A percentile compares a stretch with the other conserved stretches of the same genome.
Conservation (phyloP, 495 filamentous ascomycete species). For the Bacidia rubella region DNA sequence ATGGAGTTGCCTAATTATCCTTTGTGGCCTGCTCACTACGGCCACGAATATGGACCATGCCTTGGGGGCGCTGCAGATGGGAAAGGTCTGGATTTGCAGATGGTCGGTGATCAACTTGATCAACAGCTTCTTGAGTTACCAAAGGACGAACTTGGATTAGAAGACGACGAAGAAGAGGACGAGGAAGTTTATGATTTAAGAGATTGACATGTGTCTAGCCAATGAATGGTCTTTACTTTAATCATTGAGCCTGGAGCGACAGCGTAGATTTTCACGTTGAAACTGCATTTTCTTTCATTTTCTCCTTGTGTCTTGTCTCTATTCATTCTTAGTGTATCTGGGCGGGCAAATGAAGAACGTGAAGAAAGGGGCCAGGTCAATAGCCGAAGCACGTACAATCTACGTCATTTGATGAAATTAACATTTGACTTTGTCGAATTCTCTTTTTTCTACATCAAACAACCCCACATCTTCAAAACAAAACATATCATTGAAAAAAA, state of each 20-base stretch:
- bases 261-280: too few species aligned
- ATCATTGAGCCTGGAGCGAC: too few species aligned
- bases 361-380: neutral
- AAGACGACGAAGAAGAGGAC: neutral
- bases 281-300: too few species aligned
- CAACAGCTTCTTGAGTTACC: slow-evolving; percentile 1
- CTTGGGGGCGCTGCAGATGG: neutral
- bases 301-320: too few species aligned
- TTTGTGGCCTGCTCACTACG: neutral
- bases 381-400: neutral
- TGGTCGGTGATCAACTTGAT: neutral
- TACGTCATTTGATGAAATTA: neutral
- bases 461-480: too few species aligned
- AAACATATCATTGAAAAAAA: too few species aligned
- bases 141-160: neutral
- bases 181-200: neutral
- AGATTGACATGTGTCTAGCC: too few species aligned
- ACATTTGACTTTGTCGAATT: too few species aligned
- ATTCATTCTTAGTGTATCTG: too few species aligned
- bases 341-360: too few species aligned
- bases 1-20: slow-evolving; percentile 4
- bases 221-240: too few species aligned
- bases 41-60: slow-evolving; percentile 4
- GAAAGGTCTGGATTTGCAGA: slow-evolving; percentile 1
- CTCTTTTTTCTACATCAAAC: too few species aligned